Base-by-base conservation (phyloP, 768 basidiomycete species). In the Phaeolepiota aurea region DNA sequence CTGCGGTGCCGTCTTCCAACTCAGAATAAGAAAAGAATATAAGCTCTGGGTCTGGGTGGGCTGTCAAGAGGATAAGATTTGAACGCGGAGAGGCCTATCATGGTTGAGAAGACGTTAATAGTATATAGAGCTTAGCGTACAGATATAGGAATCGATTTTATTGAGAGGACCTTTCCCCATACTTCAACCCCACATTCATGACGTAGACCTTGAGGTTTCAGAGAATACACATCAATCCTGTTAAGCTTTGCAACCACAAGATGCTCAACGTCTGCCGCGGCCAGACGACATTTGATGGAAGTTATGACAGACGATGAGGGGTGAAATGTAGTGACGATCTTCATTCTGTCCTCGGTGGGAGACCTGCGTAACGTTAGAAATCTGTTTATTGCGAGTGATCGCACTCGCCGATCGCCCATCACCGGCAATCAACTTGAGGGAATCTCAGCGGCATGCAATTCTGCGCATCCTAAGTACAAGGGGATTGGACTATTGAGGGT, bases 1-100 rank as follows among this genome's bases (percentile, higher is more conserved):
- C 55, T 14, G 61, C 63, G 31, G 44, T 52, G 10, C 57, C 62
- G 13, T 41, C 48, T 40, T 53, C 55, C 22, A 64, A 54, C 25
- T 67, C 62, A 2, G 56, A 55, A 52, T 79, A 83, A 2, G 63
- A 54, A 30, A 90, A 63, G 47, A 87, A 66, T 23, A 88, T 57
- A 10, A 89, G 66, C 44, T 79, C 77, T 5, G 87, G 82, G 22
- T 84, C 76, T 1, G 87, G 86, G 49, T 87, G 85, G 44, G 84
- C 84, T 0, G 82, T 72, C 53, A 89, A 68, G 21, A 87, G 68
- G 15, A 87, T 55, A 11, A 89, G 50, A 52, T 77, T 77, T 20
- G 68, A 68, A 48, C 60, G 64, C 23, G 51, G 45, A 32, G 62
- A 63, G 41, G 62, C 64, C 62, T 41, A 18, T 20, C 10, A 18